phyloP scores from a whole-genome alignment of 441 rosid genomes.

The Bocquillonia castaneifolia region DNA sequence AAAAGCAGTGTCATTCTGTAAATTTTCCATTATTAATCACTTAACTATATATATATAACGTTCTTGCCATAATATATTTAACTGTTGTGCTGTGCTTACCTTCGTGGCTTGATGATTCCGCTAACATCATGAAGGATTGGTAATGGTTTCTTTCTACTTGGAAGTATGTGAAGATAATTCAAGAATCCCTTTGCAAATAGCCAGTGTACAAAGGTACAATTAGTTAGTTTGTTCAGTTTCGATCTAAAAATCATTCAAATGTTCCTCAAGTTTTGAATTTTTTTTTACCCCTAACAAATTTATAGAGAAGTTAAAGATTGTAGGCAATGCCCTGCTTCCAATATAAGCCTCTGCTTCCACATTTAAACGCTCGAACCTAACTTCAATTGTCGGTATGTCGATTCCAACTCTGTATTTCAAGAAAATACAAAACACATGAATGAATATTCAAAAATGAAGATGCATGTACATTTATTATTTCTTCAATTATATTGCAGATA shows the following conservation, averaged over 20 bases:
- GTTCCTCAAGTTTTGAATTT: not conserved
- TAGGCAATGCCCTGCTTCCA: slow-evolving; percentile 67
- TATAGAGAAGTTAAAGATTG: slow-evolving; percentile 47
- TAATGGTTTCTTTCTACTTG: slow-evolving; percentile 47
- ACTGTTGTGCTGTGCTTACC: slow-evolving; percentile 28
- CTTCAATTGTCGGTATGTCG: slow-evolving; percentile 63
- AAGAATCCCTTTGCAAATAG: slow-evolving; percentile 29
- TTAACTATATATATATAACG: not conserved
- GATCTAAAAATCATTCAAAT: not conserved
- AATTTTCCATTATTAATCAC: not conserved
- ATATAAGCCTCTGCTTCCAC: slow-evolving; percentile 59
- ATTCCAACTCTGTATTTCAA: slow-evolving; percentile 46
- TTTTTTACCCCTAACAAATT: slow-evolving; percentile 39
- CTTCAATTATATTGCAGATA: too few species aligned
- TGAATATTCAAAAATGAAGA: too few species aligned
- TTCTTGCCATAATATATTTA: not conserved
- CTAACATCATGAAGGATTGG: slow-evolving; percentile 56
- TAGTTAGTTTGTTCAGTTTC: not conserved
- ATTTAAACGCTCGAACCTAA: slow-evolving; percentile 48
- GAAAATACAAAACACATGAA: not conserved
- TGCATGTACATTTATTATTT: too few species aligned
- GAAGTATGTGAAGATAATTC: slow-evolving; percentile 42
- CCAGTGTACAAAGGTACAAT: not conserved
- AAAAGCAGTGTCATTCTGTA: slow-evolving; percentile 50
- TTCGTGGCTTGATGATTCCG: slow-evolving; percentile 62